These are phyloP conservation scores for Euphorbia celastroides DNA, from an alignment of 441 rosid genomes.

Conservation along the genomic window DNA sequence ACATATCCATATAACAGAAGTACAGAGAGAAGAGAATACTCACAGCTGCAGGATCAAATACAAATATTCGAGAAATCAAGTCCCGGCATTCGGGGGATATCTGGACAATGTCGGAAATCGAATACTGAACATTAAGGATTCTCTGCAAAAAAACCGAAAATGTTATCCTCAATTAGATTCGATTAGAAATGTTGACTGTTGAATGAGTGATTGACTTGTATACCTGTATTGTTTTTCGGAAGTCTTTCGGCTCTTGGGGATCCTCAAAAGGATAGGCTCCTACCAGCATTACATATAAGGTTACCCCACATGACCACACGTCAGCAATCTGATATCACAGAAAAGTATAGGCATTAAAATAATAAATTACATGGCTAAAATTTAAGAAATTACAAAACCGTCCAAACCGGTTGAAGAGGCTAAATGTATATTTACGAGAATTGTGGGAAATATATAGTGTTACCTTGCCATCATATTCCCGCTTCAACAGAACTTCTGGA, in stretches of 20 bases:
- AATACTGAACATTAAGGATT: slow-evolving; percentile 82
- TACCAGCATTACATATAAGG: slow-evolving; percentile 85
- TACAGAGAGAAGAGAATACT: slow-evolving; percentile 8
- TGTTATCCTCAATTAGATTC: slow-evolving; percentile 1
- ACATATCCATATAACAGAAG: background rate
- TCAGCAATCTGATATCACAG: slow-evolving; percentile 72
- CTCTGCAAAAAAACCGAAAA: slow-evolving; percentile 47
- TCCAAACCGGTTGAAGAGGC: background rate
- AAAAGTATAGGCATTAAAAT: too few relatives aligned
- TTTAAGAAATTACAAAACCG: too few relatives aligned
- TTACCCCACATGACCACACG: slow-evolving; percentile 99
- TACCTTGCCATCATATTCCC: slow-evolving; percentile 99
- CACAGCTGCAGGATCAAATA: slow-evolving; percentile 68
- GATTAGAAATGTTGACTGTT: background rate
- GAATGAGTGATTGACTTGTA: background rate
- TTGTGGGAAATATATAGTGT: background rate
- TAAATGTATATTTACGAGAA: background rate
- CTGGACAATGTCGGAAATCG: slow-evolving; percentile 79
- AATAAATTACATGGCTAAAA: too few relatives aligned
- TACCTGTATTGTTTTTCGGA: slow-evolving; percentile 82
- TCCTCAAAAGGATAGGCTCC: slow-evolving; percentile 98
- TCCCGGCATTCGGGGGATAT: slow-evolving; percentile 84
- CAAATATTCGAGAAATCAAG: slow-evolving; percentile 73
- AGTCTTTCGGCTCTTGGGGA: slow-evolving; percentile 90
- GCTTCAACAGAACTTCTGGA: slow-evolving; percentile 85